A percentile compares a stretch with the other conserved stretches of the same genome.
Evolutionary conservation across 169 alveolate species (phyloP).

Genomic region (Plasmodium vinckei): DNA sequence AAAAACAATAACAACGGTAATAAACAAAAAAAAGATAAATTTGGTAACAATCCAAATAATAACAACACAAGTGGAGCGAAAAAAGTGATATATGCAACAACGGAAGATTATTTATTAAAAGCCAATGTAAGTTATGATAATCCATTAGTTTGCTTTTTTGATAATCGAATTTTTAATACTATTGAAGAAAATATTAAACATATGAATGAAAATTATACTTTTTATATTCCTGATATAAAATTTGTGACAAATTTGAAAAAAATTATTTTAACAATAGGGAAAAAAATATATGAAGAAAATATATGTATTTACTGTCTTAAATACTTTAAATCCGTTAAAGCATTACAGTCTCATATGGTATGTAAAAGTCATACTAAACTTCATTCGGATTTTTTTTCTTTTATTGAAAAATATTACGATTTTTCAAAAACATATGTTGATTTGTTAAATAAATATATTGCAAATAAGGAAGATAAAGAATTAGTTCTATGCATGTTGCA

Average conservation of each 20-base stretch:
- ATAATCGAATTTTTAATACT: slow-evolving; percentile 74
- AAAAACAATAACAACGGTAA: neutral
- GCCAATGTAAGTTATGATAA: slow-evolving; percentile 62
- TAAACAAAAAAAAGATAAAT: neutral
- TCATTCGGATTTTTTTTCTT: slow-evolving; percentile 42
- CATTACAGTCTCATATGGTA: slow-evolving; percentile 66
- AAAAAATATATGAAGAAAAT: slow-evolving; percentile 81
- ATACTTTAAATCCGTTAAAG: slow-evolving; percentile 53
- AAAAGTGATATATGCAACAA: slow-evolving; percentile 49
- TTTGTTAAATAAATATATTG: slow-evolving; percentile 61
- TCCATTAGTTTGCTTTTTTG: slow-evolving; percentile 79
- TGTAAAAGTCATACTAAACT: slow-evolving; percentile 76
- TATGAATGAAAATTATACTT: slow-evolving; percentile 79
- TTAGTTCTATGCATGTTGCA: slow-evolving; percentile 39
- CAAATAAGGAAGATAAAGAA: slow-evolving; percentile 66
- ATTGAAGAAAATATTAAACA: slow-evolving; percentile 78
- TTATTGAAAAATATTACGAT: slow-evolving; percentile 75
- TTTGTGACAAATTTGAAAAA: slow-evolving; percentile 64
- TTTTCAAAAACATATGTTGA: slow-evolving; percentile 74
- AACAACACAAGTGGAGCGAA: neutral
- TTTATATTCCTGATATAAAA: slow-evolving; percentile 72
- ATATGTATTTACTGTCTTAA: slow-evolving; percentile 79
- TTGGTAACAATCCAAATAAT: neutral
- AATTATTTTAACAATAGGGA: slow-evolving; percentile 76
- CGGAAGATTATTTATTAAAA: slow-evolving; percentile 35